Evolutionary conservation across 495 filamentous ascomycete species (phyloP), one percentile per base, ranked within the genome.

Genomic region (Daldinia decipiens): DNA sequence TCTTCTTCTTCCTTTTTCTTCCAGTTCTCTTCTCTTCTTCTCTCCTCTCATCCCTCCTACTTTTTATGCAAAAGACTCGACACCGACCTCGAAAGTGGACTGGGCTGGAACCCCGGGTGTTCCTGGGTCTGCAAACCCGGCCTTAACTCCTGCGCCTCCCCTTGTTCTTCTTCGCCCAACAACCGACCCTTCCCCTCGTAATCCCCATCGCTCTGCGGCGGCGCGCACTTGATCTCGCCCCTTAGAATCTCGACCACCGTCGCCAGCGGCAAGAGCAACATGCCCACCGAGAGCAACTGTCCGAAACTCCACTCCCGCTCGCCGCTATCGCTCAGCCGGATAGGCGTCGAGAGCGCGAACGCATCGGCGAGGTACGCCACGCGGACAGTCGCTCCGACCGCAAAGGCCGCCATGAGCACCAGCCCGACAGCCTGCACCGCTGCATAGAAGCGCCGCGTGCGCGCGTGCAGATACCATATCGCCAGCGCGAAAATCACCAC

Each of bases 281-380:
- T 79, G 38, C 87, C 76, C 51, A 89, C 63, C 0, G 82, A 80
- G 7, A 89, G 71, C 62, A 87, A 67, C 77, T 87, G 86, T 1
- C 87, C 87, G 65, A 87, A 89, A 43, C 83, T 84, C 85, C 86
- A 89, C 17, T 81, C 78, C 70, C 79, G 82, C 78, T 89, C 87
- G 9, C 82, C 82, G 1, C 73, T 43, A 52, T 87, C 86, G 24
- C 64, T 62, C 11, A 89, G 77, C 21, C 40, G 9, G 4, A 85
- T 77, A 0, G 74, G 72, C 3, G 81, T 75, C 0, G 80, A 81
- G 1, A 38, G 73, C 2, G 83, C 83, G 72, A 89, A 88, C 12
- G 87, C 86, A 57, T 86, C 83, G 0, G 81, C 82, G 0, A 87
- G 76, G 39, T 87, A 58, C 9, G 83, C 79, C 5, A 87, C 82